These are phyloP conservation scores for Magnusiomyces suaveolens DNA, from an alignment of 1,139 yeast genomes.

Conservation along the genomic window DNA sequence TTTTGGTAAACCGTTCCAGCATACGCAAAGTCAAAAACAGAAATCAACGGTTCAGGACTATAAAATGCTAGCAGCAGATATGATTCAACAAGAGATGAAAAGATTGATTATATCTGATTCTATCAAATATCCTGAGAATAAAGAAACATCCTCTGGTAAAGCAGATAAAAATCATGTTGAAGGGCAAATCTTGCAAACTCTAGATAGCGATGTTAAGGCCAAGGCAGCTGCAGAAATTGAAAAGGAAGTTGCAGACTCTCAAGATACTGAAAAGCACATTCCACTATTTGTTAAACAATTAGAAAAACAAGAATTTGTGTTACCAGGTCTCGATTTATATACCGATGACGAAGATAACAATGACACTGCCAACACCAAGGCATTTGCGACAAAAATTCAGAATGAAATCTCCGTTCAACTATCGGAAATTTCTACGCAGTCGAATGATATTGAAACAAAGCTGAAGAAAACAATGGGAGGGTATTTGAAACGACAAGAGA, in stretches of 20 bases:
- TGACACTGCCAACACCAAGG: constrained; percentile 3
- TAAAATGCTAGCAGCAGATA: neutral
- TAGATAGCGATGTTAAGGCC: constrained; percentile 35
- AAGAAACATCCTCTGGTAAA: constrained; percentile 12
- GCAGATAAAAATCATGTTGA: neutral
- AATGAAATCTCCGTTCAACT: constrained; percentile 18
- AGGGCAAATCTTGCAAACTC: constrained; percentile 29
- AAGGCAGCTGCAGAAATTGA: constrained; percentile 31
- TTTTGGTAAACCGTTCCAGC: neutral
- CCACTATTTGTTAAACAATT: constrained; percentile 10
- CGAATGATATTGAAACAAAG: constrained; percentile 33
- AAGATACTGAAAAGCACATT: neutral
- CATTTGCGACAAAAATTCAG: neutral
- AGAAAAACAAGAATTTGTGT: constrained; percentile 14
- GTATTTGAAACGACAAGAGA: constrained; percentile 30
- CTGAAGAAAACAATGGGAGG: constrained; percentile 32
- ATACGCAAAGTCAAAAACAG: neutral
- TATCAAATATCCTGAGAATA: constrained; percentile 30
- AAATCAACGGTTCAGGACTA: neutral
- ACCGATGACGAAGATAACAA: constrained; percentile 9
- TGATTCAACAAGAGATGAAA: constrained; percentile 34
- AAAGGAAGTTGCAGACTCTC: constrained; percentile 21
- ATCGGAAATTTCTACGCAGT: constrained; percentile 24
- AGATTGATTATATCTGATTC: constrained; percentile 43
- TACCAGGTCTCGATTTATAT: constrained; percentile 8